A percentile compares a stretch with the other conserved stretches of the same genome.
These are phyloP conservation scores for Escovopsis sp. DNA, from an alignment of 2,329 filamentous ascomycete genomes.

Conservation along the genomic window DNA sequence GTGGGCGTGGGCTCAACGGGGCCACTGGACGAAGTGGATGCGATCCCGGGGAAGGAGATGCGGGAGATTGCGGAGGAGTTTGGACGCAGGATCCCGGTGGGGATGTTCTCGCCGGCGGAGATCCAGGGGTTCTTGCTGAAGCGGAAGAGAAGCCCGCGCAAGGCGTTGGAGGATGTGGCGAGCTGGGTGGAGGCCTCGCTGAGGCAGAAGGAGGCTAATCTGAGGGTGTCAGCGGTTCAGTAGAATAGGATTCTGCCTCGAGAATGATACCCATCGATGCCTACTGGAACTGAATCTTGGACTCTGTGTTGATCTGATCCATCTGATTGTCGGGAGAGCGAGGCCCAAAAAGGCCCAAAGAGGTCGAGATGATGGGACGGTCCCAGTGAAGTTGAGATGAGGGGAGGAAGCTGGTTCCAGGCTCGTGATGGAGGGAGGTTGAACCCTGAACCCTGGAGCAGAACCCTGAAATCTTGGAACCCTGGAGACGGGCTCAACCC, in stretches of 20 bases:
- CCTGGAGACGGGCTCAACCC: no score
- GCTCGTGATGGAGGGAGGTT: no score
- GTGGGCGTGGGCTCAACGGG: conserved; percentile 3
- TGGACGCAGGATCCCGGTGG: conserved; percentile 34
- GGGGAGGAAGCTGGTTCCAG: no score
- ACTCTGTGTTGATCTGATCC: no score
- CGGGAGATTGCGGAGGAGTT: conserved; percentile 32
- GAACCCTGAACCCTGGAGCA: no score
- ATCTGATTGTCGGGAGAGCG: no score
- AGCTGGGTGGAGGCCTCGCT: conserved; percentile 37
- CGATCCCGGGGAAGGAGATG: conserved; percentile 22
- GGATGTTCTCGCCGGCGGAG: conserved; percentile 41
- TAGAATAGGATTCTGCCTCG: conserved; percentile 10
- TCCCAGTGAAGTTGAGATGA: no score
- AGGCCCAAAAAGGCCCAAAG: no score
- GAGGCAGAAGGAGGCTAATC: conserved; percentile 33
- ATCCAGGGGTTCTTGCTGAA: conserved; percentile 51
- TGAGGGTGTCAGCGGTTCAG: conserved; percentile 33
- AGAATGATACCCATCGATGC: background rate
- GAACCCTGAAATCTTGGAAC: no score
- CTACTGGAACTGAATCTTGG: background rate
- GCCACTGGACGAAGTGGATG: conserved; percentile 1
- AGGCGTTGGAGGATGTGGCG: conserved; percentile 36
- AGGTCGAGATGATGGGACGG: no score
- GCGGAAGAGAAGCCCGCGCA: conserved; percentile 40